phyloP scores from a whole-genome alignment of 306 rosid genomes.

The Fragaria iinumae region DNA sequence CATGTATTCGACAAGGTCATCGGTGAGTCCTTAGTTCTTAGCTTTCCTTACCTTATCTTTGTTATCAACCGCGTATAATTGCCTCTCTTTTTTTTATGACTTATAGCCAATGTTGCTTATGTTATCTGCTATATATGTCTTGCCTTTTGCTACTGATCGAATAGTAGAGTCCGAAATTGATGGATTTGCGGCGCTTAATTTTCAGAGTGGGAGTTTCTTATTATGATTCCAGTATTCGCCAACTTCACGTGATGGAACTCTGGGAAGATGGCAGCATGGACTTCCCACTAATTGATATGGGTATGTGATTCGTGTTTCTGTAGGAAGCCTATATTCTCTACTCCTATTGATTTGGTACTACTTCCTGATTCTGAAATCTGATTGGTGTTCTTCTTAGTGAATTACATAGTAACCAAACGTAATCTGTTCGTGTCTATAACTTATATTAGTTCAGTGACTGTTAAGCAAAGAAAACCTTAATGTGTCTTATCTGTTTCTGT shows the following conservation, averaged over 20 bases:
- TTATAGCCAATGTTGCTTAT: background rate
- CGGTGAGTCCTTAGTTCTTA: constrained; percentile 45
- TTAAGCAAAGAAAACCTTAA: constrained; percentile 11
- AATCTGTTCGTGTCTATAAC: background rate
- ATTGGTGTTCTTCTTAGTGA: background rate
- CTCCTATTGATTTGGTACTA: constrained; percentile 17
- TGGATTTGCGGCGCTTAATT: constrained; percentile 23
- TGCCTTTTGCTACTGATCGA: background rate
- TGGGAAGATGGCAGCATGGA: constrained; percentile 87
- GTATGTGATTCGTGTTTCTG: constrained; percentile 45
- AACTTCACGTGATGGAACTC: constrained; percentile 82
- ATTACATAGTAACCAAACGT: background rate
- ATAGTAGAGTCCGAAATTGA: constrained; percentile 17
- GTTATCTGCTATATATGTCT: background rate
- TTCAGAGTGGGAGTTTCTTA: constrained; percentile 88
- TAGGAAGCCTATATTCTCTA: constrained; percentile 22
- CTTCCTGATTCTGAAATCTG: constrained; percentile 12
- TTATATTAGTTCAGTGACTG: background rate
- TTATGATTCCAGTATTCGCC: constrained; percentile 85
- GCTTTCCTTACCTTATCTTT: background rate
- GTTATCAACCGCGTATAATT: background rate
- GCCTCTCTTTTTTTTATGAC: background rate
- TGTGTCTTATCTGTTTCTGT: constrained; percentile 18
- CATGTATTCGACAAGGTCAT: constrained; percentile 74
- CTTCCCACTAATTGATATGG: constrained; percentile 81